phyloP scores from a whole-genome alignment of 805 yeast species.

The Metschnikowia lochheadii region DNA sequence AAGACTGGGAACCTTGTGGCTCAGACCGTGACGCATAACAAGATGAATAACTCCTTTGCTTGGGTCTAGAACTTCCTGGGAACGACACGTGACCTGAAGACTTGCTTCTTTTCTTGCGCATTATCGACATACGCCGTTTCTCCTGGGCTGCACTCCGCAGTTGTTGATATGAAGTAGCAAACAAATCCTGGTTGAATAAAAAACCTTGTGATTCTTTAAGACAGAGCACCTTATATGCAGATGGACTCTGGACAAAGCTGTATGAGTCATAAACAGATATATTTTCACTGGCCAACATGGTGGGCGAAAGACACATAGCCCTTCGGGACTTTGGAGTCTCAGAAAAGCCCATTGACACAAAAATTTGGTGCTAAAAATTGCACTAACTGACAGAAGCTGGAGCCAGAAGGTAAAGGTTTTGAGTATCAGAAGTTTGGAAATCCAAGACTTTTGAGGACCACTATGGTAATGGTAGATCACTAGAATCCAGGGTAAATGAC shows the following conservation, averaged over 20 bases:
- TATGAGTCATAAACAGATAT: constrained; percentile 49
- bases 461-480: too few relatives aligned
- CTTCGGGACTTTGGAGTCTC: not conserved
- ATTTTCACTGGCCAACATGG: constrained; percentile 56
- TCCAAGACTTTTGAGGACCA: too few relatives aligned
- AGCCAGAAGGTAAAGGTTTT: too few relatives aligned
- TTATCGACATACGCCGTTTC: constrained; percentile 20
- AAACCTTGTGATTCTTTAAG: constrained; percentile 69
- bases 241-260: constrained; percentile 25
- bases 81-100: constrained; percentile 10
- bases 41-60: constrained; percentile 30
- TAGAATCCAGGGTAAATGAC: too few relatives aligned
- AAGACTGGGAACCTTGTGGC: not conserved
- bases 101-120: constrained; percentile 11
- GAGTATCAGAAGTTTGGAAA: too few relatives aligned
- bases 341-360: too few relatives aligned
- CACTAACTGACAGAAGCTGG: too few relatives aligned
- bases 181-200: constrained; percentile 70
- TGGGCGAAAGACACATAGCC: constrained; percentile 47
- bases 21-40: constrained; percentile 21
- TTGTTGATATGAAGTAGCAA: constrained; percentile 70
- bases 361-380: too few relatives aligned
- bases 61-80: not conserved
- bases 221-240: constrained; percentile 37
- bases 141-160: constrained; percentile 35